Evolutionary conservation across 1,284 basidiomycete species (phyloP), one percentile per base, ranked within the genome.

Genomic region (Boletus semigastroideus): DNA sequence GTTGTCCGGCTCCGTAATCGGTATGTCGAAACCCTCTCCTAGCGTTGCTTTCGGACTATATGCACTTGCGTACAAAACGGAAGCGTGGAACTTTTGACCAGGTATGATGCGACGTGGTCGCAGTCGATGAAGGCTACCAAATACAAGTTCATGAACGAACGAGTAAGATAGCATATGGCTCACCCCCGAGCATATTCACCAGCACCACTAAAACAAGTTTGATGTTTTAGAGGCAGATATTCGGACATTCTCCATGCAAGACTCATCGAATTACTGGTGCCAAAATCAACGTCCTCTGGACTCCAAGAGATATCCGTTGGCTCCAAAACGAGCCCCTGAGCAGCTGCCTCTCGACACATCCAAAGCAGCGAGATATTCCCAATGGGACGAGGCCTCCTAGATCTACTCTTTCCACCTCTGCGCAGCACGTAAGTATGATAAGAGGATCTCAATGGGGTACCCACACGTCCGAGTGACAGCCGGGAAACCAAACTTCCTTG

Each of bases 401-500:
- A 46, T 27, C 46, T 41, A 41, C 52, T 57, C 43, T n/a, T 55
- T 4, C 67, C 65, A 31, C 59, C 65, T 6, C 63, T 70, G 34
- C 3, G 40, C 28, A 25, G 10, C 13, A 33, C 11, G 30, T 63
- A 8, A 53, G 19, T 13, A 33, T 17, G 8, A 36, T 9, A 9
- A 19, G 19, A 5, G 12, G 6, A 12, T 22, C 12, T 30, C 6
- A 17, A 33, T 34, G 1, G 14, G 1, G 3, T 17, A 57, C 67
- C 20, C 34, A 71, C 69, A 71, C 66, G 37, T 69, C 68, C 0
- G 67, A 66, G 22, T 72, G 70, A 27, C 55, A 57, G 10, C 67
- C 69, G 1, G 66, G 54, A 48, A 69, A 69, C 69, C 67, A 71
- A 30, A 68, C 67, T 45, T 69, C 68, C 42, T 69, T 67, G 22